A percentile compares a stretch with the other conserved stretches of the same genome.
Evolutionary conservation across 371 early-diverging fungal species (phyloP).

Genomic region (Dichotomocladium elegans): DNA sequence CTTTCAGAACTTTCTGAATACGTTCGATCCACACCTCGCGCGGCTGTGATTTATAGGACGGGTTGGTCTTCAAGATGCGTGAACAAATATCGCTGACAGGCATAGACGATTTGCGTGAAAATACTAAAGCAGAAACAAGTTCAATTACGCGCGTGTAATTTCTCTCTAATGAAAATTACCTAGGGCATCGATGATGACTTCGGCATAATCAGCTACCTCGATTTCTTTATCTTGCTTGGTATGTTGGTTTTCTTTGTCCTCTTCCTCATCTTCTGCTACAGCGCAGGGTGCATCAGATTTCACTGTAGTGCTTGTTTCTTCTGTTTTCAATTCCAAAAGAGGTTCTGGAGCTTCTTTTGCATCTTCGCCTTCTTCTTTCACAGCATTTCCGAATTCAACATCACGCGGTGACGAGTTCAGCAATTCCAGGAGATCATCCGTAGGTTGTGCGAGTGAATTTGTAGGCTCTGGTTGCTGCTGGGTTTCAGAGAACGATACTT

Average conservation of each 20-base stretch:
- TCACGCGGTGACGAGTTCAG: too few relatives aligned
- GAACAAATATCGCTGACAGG: conserved; percentile 43
- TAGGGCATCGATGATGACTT: conserved; percentile 45
- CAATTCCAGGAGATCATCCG: too few relatives aligned
- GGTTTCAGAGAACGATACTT: background rate
- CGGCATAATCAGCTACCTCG: conserved; percentile 20
- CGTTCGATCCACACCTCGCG: conserved; percentile 34
- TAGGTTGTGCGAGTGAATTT: background rate
- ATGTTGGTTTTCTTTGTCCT: conserved; percentile 2
- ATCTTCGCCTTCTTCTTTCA: background rate
- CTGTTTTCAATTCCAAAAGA: background rate
- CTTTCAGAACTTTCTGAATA: conserved; percentile 30
- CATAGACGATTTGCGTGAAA: conserved; percentile 21
- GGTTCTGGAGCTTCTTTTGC: background rate
- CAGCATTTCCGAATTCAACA: too few relatives aligned
- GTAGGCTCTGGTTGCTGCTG: background rate
- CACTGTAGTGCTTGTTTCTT: background rate
- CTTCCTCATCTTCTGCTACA: background rate
- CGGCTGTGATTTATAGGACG: conserved; percentile 25
- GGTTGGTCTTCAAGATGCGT: conserved; percentile 39
- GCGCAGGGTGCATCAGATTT: background rate
- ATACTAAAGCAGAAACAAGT: background rate
- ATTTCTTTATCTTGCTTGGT: background rate
- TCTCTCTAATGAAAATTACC: conserved; percentile 18
- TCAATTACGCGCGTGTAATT: background rate